These are phyloP conservation scores for Tothia fuscella DNA, from an alignment of 2,329 filamentous ascomycete species.

Conservation along the genomic window DNA sequence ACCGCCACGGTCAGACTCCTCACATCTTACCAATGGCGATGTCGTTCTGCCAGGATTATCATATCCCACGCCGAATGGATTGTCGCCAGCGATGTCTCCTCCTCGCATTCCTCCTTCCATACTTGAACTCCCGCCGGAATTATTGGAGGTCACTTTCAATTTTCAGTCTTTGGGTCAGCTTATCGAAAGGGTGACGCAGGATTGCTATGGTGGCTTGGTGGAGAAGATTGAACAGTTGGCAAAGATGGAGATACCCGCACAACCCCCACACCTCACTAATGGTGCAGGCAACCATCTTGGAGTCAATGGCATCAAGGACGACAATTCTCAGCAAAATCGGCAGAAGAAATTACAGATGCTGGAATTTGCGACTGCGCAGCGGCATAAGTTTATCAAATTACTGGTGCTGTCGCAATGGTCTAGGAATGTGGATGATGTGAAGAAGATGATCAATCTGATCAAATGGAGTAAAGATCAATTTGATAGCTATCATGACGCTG, in stretches of 20 bases:
- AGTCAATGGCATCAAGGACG: slow-evolving; percentile 26
- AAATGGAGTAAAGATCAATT: slow-evolving; percentile 46
- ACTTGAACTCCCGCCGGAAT: slow-evolving; percentile 35
- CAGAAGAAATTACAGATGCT: slow-evolving; percentile 65
- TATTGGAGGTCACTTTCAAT: slow-evolving; percentile 59
- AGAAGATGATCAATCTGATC: slow-evolving; percentile 79
- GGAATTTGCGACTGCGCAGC: slow-evolving; percentile 65
- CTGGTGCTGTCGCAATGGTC: slow-evolving; percentile 88
- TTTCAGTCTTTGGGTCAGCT: slow-evolving; percentile 67
- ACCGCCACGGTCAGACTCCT: too few species aligned
- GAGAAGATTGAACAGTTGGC: slow-evolving; percentile 60
- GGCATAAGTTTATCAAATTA: slow-evolving; percentile 85
- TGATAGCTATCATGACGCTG: slow-evolving; percentile 26
- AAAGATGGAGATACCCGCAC: slow-evolving; percentile 48
- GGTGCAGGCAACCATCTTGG: slow-evolving; percentile 4
- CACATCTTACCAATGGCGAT: slow-evolving; percentile 6
- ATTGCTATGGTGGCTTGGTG: slow-evolving; percentile 66
- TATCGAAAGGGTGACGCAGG: slow-evolving; percentile 67
- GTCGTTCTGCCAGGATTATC: neutral
- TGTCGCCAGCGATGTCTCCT: neutral
- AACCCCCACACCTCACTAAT: slow-evolving; percentile 23
- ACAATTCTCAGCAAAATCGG: slow-evolving; percentile 52
- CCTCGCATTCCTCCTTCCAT: neutral
- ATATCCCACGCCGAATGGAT: slow-evolving; percentile 9
- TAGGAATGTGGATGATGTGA: slow-evolving; percentile 61